Evolutionary conservation across 1,139 yeast species (phyloP), one percentile per base, ranked within the genome.

Genomic region (Candida sanyaensis): DNA sequence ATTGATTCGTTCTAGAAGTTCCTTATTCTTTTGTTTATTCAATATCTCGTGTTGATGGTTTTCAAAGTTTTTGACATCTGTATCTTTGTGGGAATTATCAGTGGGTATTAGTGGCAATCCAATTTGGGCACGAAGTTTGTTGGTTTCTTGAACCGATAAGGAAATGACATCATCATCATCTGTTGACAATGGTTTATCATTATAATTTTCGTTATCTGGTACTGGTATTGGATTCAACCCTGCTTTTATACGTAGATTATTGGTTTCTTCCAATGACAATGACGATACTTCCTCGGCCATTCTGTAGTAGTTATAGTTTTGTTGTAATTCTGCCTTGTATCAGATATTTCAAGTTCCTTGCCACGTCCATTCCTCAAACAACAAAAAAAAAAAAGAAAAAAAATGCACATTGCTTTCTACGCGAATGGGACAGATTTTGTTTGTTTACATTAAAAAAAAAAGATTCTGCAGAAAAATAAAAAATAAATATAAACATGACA

Each of bases 111-210:
- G 66, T 4, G 65, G 59, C 27, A 71, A 59, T 1, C 75, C 75
- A 12, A 69, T 50, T 32, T 61, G 53, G 6, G 56, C 62, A 28
- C 76, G 60, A 28, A 73, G 68, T 51, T 60, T 63, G 50, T 73
- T 73, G 0, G 78, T 73, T 46, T 73, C 78, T 39, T 63, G 73
- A 1, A 73, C 44, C 1, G 73, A 64, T 28, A 72, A 58, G 26
- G 69, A 62, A 24, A 41, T 33, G 32, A 41, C 39, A 11, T 27
- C 39, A 34, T n/a, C n/a, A n/a, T 41, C 33, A 23, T 26, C 24
- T 13, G 21, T 17, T 7, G 30, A 5, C 11, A 6, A 21, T 12
- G 27, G 36, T 24, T 32, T 12, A 21, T 26, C 44, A 4, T 8
- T 11, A n/a, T n/a, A n/a, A n/a, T n/a, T n/a, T n/a, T n/a, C n/a